A percentile compares a stretch with the other conserved stretches of the same genome.
These are phyloP conservation scores for Panellus pusillus DNA, from an alignment of 768 basidiomycete genomes.

Conservation along the genomic window DNA sequence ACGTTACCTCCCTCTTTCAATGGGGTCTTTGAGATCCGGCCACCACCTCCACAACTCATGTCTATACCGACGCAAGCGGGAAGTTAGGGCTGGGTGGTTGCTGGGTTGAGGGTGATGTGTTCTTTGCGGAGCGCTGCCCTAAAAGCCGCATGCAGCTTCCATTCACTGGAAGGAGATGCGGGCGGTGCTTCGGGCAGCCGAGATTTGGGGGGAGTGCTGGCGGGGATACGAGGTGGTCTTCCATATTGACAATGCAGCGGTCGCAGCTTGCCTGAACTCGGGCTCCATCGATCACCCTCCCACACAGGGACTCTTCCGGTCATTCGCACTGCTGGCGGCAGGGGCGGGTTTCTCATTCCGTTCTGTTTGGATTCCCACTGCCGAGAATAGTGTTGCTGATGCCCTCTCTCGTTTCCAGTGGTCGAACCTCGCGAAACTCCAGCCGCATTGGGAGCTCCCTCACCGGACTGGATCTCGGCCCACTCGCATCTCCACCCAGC, in stretches of 20 bases:
- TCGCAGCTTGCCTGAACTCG: constrained; percentile 7
- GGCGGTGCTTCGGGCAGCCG: constrained; percentile 13
- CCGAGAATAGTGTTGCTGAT: too few relatives aligned
- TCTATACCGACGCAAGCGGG: background rate
- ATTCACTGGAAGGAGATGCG: constrained; percentile 1
- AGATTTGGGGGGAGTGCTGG: constrained; percentile 7
- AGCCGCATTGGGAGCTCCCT: too few relatives aligned
- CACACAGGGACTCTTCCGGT: constrained; percentile 9
- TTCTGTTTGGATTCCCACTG: too few relatives aligned
- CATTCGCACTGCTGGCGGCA: constrained; percentile 10
- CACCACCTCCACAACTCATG: background rate
- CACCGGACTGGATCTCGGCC: too few relatives aligned
- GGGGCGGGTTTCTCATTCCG: too few relatives aligned
- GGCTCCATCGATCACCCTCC: constrained; percentile 16
- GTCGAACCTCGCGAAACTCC: too few relatives aligned
- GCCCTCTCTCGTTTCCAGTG: too few relatives aligned
- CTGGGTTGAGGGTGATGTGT: background rate
- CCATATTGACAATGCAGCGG: constrained; percentile 27
- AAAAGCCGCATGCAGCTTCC: too few relatives aligned
- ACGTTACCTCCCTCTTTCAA: background rate
- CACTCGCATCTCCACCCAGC: too few relatives aligned
- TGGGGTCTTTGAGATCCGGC: background rate
- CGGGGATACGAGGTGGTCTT: constrained; percentile 16
- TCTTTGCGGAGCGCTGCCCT: background rate
- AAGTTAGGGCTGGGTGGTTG: background rate